A percentile compares a stretch with the other conserved stretches of the same genome.
Evolutionary conservation across 352 stramenopile species (phyloP).

Genomic region (Pythium brassicae): DNA sequence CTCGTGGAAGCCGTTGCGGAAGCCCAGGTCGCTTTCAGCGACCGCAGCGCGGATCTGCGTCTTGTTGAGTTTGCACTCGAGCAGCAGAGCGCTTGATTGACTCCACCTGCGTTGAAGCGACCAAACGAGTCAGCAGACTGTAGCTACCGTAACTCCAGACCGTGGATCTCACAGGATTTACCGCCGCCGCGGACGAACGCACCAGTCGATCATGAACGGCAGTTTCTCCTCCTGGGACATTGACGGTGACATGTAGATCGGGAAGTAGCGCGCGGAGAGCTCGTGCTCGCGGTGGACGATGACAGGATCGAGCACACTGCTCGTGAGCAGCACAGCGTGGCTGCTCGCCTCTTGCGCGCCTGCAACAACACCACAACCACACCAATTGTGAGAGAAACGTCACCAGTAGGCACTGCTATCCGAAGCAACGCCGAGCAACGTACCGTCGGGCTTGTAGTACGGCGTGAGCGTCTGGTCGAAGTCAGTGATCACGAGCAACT

Average conservation of each 20-base stretch:
- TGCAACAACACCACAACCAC: background rate
- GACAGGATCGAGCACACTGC: conserved; percentile 32
- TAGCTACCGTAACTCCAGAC: conserved; percentile 1
- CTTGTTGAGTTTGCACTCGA: conserved; percentile 47
- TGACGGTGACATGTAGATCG: conserved; percentile 67
- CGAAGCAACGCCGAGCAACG: background rate
- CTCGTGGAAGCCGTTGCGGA: conserved; percentile 44
- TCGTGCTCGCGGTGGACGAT: conserved; percentile 23
- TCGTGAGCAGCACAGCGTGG: conserved; percentile 50
- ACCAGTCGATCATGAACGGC: conserved; percentile 72
- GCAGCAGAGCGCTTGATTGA: conserved; percentile 30
- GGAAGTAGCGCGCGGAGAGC: conserved; percentile 73
- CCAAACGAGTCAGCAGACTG: no score
- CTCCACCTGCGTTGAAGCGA: conserved; percentile 18
- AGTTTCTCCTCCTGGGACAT: conserved; percentile 70
- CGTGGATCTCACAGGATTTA: background rate
- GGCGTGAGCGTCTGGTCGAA: conserved; percentile 83
- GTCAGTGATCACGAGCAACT: conserved; percentile 77
- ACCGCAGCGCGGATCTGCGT: conserved; percentile 35
- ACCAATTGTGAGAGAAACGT: no score
- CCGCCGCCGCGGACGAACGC: background rate
- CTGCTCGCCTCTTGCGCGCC: conserved; percentile 8
- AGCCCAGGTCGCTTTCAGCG: conserved; percentile 27
- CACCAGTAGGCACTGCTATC: no score
- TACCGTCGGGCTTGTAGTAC: conserved; percentile 49